Evolutionary conservation across 139 green algal genomes (phyloP), one percentile per base, ranked within the genome.

Genomic region (Closterium sp.): DNA sequence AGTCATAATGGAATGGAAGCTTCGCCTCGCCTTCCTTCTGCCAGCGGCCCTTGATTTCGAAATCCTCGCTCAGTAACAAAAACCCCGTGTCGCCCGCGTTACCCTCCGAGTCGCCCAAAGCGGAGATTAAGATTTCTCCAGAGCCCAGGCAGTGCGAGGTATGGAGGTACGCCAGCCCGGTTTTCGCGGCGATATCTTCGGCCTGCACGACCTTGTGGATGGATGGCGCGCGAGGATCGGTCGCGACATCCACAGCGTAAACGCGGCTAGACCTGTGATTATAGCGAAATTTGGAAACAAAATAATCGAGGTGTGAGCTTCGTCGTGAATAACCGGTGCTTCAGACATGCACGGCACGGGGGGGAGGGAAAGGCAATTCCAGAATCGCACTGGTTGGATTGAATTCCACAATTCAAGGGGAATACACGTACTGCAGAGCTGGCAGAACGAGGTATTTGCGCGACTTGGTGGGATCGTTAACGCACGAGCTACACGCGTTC

Each of bases 401-500:
- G 38, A 17, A 9, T 9, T 13, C 38, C 38, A 50, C 38, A 50
- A 50, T 50, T 50, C 7, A 11, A 50, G 1, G 13, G 38, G 13
- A 13, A 27, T 4, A 85, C 9, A 91, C 93, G 31, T 31, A 93
- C 21, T 86, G 86, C 17, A 97, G 89, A 3, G 88, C 89, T 1
- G 97, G 97, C 73, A 97, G 88, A 19, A 98, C 93, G 27, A 98
- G 95, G 88, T 95, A 95, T 31, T 91, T 95, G 79, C 97, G 94
- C 0, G 86, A n/a, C 22, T 94, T 94, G 87, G 19, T 86, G 38
- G 91, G 5, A 50, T 98, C 96, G 9, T 85, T 50, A 89, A 96
- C 92, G 95, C 97, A 98, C 86, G 87, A 95, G 89, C 93, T 96
- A 96, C 97, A 98, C 0, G 96, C 95, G 88, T 98, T 98, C 97